Conservation (phyloP, 495 filamentous ascomycete species). For the Venustampulla echinocandica region DNA sequence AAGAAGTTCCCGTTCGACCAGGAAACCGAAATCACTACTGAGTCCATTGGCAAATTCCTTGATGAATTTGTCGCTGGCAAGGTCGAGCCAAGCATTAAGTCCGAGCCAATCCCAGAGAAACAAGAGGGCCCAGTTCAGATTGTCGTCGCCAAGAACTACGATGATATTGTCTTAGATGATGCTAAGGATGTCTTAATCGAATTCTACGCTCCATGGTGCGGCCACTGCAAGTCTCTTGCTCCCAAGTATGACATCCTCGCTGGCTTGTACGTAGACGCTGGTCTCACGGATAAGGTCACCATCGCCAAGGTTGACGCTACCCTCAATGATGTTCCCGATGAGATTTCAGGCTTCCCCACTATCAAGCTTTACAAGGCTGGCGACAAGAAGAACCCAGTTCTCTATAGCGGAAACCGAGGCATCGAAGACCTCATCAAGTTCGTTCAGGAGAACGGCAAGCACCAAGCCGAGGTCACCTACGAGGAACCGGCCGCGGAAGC, state of each 20-base stretch:
- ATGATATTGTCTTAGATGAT: slow-evolving; percentile 85
- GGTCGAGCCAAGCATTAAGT: slow-evolving; percentile 93
- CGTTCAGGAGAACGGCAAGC: slow-evolving; percentile 88
- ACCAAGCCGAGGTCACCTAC: slow-evolving; percentile 60
- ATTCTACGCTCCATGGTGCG: slow-evolving; percentile 99
- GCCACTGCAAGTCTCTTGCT: slow-evolving; percentile 93
- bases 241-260: slow-evolving; percentile 91
- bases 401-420: slow-evolving; percentile 81
- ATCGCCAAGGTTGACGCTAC: slow-evolving; percentile 99
- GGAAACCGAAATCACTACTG: slow-evolving; percentile 65
- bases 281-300: slow-evolving; percentile 72
- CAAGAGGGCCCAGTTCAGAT: slow-evolving; percentile 86
- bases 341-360: slow-evolving; percentile 96
- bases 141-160: slow-evolving; percentile 90
- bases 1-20: slow-evolving; percentile 94
- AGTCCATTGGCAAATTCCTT: slow-evolving; percentile 75
- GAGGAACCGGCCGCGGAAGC: slow-evolving; percentile 41
- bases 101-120: slow-evolving; percentile 90
- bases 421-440: slow-evolving; percentile 92
- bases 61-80: slow-evolving; percentile 82
- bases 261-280: slow-evolving; percentile 61
- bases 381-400: slow-evolving; percentile 72
- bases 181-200: slow-evolving; percentile 95
- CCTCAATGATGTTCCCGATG: slow-evolving; percentile 90
- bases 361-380: slow-evolving; percentile 97